These are phyloP conservation scores for Papiliotrema nemorosa DNA, from an alignment of 1,284 basidiomycete genomes.

Conservation along the genomic window DNA sequence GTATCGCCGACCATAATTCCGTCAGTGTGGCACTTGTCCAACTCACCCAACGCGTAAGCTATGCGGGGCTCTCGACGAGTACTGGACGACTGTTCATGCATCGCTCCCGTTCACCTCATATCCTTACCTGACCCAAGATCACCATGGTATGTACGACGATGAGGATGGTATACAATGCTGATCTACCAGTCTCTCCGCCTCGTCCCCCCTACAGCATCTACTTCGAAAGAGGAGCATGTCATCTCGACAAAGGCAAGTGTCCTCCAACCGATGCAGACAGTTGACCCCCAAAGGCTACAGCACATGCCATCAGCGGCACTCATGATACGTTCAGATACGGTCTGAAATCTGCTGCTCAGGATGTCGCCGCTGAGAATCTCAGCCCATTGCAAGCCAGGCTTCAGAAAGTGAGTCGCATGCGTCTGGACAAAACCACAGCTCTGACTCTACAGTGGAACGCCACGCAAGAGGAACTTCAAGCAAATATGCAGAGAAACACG, in stretches of 20 bases:
- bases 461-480: conserved; percentile 81
- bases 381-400: conserved; percentile 44
- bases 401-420: conserved; percentile 36
- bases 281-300: conserved; percentile 28
- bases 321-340: conserved; percentile 47
- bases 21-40: conserved; percentile 13
- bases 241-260: conserved; percentile 39
- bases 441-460: conserved; percentile 70
- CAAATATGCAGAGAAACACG: conserved; percentile 78
- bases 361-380: conserved; percentile 28
- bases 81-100: conserved; percentile 8
- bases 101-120: conserved; percentile 8
- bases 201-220: conserved; percentile 37
- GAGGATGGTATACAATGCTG: not conserved
- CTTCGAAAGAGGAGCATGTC: conserved; percentile 34
- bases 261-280: too few species aligned
- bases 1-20: conserved; percentile 6
- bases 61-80: conserved; percentile 1
- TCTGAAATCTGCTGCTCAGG: conserved; percentile 36
- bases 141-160: not conserved
- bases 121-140: not conserved
- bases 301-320: conserved; percentile 41
- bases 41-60: not conserved
- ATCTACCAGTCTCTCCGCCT: conserved; percentile 35
- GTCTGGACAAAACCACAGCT: not conserved